A percentile compares a stretch with the other conserved stretches of the same genome.
phyloP scores from a whole-genome alignment of 148 eudicot species.

The Rhododendron henanense region DNA sequence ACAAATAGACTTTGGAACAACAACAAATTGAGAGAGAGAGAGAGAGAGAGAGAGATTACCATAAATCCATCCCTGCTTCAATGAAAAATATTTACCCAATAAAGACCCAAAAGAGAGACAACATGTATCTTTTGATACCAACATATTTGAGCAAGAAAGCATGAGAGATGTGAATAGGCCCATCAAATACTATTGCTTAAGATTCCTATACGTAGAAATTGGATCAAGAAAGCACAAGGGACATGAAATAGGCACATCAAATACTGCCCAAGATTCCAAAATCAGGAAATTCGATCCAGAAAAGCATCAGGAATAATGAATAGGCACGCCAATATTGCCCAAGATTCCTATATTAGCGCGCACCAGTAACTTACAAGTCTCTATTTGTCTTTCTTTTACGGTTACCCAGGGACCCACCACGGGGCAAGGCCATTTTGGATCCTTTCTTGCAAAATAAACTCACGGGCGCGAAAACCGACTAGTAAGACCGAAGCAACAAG shows the following conservation, averaged over 20 bases:
- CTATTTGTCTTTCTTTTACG: background rate
- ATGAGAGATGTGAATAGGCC: background rate
- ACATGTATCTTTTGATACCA: too few species aligned
- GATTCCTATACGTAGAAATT: background rate
- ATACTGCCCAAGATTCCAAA: background rate
- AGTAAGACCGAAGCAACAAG: background rate
- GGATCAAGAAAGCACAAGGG: background rate
- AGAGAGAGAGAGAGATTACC: background rate
- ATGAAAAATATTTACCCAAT: background rate
- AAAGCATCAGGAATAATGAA: background rate
- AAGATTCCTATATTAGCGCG: background rate
- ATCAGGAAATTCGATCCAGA: background rate
- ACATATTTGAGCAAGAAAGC: background rate
- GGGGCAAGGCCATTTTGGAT: background rate
- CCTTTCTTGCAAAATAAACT: background rate
- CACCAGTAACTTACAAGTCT: background rate
- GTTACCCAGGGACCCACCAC: background rate
- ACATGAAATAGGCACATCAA: background rate
- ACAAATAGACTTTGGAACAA: background rate
- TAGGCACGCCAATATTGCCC: background rate
- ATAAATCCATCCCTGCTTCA: background rate
- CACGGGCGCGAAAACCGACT: background rate
- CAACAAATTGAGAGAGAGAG: background rate
- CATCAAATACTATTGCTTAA: background rate
- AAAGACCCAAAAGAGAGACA: background rate